Base-by-base conservation (phyloP, 139 green algal species). In the Chlamydomonas sp. region DNA sequence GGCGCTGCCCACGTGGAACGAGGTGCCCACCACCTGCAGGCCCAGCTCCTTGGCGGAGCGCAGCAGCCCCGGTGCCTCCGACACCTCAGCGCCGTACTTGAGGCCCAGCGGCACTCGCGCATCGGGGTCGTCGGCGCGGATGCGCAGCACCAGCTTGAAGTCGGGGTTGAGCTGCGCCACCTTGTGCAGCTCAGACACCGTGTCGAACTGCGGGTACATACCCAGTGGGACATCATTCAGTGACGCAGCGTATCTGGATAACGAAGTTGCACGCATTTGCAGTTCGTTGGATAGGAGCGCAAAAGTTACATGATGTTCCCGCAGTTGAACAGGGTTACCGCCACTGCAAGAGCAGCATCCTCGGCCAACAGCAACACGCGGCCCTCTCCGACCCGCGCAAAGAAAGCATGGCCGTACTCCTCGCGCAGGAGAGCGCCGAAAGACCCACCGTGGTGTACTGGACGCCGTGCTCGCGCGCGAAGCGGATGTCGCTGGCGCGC, bases 1-100 rank as follows among this genome's bases (percentile, higher is more conserved):
- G 18, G 96, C 97, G 66, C 89, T 96, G 87, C 98, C 98, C 4
- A 99, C 98, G 91, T 99, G 98, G 95, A 99, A 99, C 49, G 93
- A 96, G 1, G 99, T 95, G 73, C 98, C 98, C 49, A 95, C 94
- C 16, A 99, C 94, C 5, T 93, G 57, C 61, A 99, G 85, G 59
- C 91, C 91, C 63, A 97, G 91, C 31, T 75, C 31, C 80, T 92
- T 84, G 9, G 95, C 95, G 10, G 85, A 89, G 17, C 61, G 64
- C 63, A 98, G 89, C 80, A 98, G 89, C 14, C 67, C 59, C 7
- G 91, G 69, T 6, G 85, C 91, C 77, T 98, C 96, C 57, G 87
- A 72, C 16, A 92, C 59, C 88, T 99, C 95, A 0, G 96, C 96
- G 73, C 97, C 97, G 57, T 92, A 92, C 95, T 99, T 99, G 79